A percentile compares a stretch with the other conserved stretches of the same genome.
These are phyloP conservation scores for Trichoderma sp. DNA, from an alignment of 2,329 filamentous ascomycete genomes.

Conservation along the genomic window DNA sequence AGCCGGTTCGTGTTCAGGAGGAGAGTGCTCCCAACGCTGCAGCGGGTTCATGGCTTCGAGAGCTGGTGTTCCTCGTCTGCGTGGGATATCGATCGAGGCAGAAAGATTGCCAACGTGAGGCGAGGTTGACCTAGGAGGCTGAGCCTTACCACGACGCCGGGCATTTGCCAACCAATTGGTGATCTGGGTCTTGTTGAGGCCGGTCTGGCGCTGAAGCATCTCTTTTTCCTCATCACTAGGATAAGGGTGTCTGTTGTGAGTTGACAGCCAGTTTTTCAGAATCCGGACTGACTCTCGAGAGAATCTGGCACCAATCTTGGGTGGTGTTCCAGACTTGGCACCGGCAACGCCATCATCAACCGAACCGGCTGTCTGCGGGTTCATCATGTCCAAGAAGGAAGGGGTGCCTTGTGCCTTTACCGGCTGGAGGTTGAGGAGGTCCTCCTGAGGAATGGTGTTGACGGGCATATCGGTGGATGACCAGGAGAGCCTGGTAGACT, in stretches of 20 bases:
- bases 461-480: constrained; percentile 41
- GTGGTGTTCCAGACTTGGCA: constrained; percentile 31
- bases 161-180: constrained; percentile 92
- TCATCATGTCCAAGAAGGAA: constrained; percentile 30
- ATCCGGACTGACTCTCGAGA: constrained; percentile 76
- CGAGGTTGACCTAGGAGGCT: constrained; percentile 64
- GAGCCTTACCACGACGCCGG: constrained; percentile 75
- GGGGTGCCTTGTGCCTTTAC: constrained; percentile 27
- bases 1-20: constrained; percentile 58
- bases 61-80: constrained; percentile 54
- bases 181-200: constrained; percentile 79
- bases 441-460: constrained; percentile 32
- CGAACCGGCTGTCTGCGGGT: constrained; percentile 1
- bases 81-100: constrained; percentile 71
- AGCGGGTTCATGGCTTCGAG: constrained; percentile 34
- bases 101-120: constrained; percentile 62
- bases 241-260: constrained; percentile 79
- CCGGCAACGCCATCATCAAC: constrained; percentile 6
- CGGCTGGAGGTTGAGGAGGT: constrained; percentile 26
- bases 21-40: constrained; percentile 46
- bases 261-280: constrained; percentile 79
- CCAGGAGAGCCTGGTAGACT: constrained; percentile 34
- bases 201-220: constrained; percentile 71
- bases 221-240: constrained; percentile 86
- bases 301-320: constrained; percentile 73